Conservation (phyloP, 164 flowering plant genomes). For the Stephania japonica region DNA sequence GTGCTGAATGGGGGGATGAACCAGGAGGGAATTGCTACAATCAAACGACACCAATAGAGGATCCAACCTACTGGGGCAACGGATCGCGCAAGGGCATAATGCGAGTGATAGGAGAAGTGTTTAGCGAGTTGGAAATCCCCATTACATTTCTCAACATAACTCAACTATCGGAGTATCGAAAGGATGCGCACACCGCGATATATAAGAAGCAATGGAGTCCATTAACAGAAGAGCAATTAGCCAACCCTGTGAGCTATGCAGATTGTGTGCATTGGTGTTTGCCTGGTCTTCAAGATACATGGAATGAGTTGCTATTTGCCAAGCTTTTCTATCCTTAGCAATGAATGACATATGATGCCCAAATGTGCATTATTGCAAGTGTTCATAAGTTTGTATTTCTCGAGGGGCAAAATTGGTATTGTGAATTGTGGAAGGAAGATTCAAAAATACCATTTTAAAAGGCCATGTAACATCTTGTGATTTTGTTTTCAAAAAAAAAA, state of each 20-base stretch:
- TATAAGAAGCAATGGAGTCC: conserved; percentile 94
- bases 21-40: conserved; percentile 66
- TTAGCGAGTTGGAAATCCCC: conserved; percentile 45
- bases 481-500: too few relatives aligned
- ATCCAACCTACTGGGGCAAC: conserved; percentile 68
- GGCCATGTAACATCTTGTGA: neutral
- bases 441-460: neutral
- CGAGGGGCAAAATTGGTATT: neutral
- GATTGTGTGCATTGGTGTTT: conserved; percentile 94
- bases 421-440: neutral
- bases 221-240: conserved; percentile 58
- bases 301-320: conserved; percentile 84
- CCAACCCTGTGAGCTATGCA: conserved; percentile 71
- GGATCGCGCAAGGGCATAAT: conserved; percentile 51
- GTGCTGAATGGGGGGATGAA: conserved; percentile 72
- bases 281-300: conserved; percentile 93
- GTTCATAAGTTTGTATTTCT: neutral
- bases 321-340: conserved; percentile 71
- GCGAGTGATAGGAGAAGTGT: conserved; percentile 64
- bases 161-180: conserved; percentile 75
- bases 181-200: conserved; percentile 81
- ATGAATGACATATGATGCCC: neutral
- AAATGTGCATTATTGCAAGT: neutral
- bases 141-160: conserved; percentile 79
- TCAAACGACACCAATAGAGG: conserved; percentile 54